Conservation (phyloP, 1,284 basidiomycete genomes). For the Fomitopsis palustris region DNA sequence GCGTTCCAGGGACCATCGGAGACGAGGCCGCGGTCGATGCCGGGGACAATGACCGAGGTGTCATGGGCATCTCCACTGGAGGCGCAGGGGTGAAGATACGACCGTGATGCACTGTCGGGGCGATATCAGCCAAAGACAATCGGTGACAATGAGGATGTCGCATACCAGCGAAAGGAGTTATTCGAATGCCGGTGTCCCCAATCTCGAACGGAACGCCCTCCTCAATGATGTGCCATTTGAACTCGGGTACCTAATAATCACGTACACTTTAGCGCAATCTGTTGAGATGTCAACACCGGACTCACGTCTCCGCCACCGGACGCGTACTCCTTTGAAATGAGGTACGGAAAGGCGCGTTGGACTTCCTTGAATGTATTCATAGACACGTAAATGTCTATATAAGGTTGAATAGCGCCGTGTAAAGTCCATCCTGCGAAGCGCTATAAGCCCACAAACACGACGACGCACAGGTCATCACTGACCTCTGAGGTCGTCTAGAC, state of each 20-base stretch:
- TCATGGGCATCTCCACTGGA: constrained; percentile 37
- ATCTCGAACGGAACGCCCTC: constrained; percentile 64
- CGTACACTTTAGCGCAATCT: not conserved
- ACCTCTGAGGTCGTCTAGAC: constrained; percentile 80
- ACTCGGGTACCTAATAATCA: constrained; percentile 62
- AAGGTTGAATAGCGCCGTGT: constrained; percentile 56
- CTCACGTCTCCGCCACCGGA: constrained; percentile 77
- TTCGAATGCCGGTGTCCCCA: constrained; percentile 52
- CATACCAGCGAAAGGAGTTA: constrained; percentile 68
- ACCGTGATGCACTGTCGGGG: constrained; percentile 57
- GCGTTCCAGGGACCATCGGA: constrained; percentile 30
- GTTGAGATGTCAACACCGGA: not conserved
- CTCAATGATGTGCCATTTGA: constrained; percentile 76
- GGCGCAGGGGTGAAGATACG: constrained; percentile 47
- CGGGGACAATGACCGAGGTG: constrained; percentile 30
- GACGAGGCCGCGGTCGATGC: constrained; percentile 40
- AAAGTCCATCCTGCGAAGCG: constrained; percentile 67
- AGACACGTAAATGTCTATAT: constrained; percentile 74
- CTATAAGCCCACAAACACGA: constrained; percentile 5
- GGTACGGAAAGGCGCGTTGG: constrained; percentile 70
- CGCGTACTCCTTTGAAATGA: constrained; percentile 70
- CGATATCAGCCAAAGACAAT: not conserved
- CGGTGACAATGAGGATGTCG: constrained; percentile 3
- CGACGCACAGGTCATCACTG: constrained; percentile 10
- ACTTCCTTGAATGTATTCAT: constrained; percentile 62